A percentile compares a stretch with the other conserved stretches of the same genome.
These are phyloP conservation scores for Prunella vulgaris DNA, from an alignment of 257 asterid genomes.

Conservation along the genomic window DNA sequence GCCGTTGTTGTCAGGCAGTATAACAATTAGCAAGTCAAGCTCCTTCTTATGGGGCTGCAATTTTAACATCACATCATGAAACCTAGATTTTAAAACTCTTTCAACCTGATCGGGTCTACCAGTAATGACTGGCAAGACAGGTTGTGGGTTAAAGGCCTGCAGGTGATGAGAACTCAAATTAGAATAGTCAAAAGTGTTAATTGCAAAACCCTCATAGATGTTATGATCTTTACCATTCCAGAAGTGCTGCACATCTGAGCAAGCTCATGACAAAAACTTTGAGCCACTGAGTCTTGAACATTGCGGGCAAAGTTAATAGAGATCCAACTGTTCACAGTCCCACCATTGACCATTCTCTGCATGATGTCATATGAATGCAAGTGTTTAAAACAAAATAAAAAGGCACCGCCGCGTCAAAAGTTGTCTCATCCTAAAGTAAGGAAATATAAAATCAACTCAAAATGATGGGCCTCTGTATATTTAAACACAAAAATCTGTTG, in stretches of 20 bases:
- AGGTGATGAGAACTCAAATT: slow-evolving; percentile 7
- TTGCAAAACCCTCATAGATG: neutral
- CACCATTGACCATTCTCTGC: slow-evolving; percentile 98
- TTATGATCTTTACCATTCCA: slow-evolving; percentile 71
- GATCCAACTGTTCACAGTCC: slow-evolving; percentile 76
- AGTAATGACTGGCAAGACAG: slow-evolving; percentile 62
- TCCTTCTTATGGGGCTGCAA: slow-evolving; percentile 59
- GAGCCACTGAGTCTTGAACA: slow-evolving; percentile 67
- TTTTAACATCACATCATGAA: slow-evolving; percentile 59
- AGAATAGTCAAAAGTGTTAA: neutral
- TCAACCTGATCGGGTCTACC: slow-evolving; percentile 90
- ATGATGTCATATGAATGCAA: slow-evolving; percentile 16
- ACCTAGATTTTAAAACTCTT: slow-evolving; percentile 66
- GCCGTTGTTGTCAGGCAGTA: slow-evolving; percentile 93
- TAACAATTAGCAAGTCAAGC: slow-evolving; percentile 81
- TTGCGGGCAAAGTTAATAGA: slow-evolving; percentile 81
- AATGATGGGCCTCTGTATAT: neutral
- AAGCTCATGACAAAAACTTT: slow-evolving; percentile 72
- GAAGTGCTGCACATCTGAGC: slow-evolving; percentile 90
- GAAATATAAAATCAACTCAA: neutral
- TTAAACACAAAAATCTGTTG: no score
- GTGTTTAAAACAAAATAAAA: neutral
- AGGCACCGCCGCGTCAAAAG: neutral
- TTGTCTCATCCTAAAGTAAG: neutral
- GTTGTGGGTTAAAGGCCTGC: slow-evolving; percentile 68